Conservation (phyloP, 225 moss, liverwort and hornwort species). For the Pseudisothecium myosuroides region DNA sequence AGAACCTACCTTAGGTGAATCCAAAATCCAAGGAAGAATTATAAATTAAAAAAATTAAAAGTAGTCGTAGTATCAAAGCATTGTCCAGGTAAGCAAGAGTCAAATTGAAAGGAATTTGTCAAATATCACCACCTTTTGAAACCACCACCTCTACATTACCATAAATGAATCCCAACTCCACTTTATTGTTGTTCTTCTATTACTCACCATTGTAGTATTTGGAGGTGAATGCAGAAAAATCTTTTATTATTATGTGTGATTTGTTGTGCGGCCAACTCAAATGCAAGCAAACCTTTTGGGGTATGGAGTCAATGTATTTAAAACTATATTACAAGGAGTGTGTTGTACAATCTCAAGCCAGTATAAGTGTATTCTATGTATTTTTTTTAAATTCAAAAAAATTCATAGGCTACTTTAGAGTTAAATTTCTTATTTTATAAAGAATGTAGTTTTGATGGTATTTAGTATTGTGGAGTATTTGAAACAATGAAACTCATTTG, state of each 20-base stretch:
- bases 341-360: background rate
- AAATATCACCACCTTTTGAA: background rate
- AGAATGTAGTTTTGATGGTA: background rate
- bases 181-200: background rate
- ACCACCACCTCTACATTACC: background rate
- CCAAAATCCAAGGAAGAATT: background rate
- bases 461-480: rapidly evolving
- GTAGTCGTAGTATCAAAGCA: background rate
- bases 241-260: background rate
- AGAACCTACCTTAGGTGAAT: too few species aligned
- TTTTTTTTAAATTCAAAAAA: background rate
- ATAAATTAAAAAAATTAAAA: too few species aligned
- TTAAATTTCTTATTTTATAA: background rate
- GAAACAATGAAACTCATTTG: background rate
- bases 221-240: rapidly evolving
- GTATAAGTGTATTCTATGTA: background rate
- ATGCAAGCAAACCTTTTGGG: background rate
- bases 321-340: rapidly evolving
- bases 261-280: rapidly evolving
- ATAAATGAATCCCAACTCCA: background rate
- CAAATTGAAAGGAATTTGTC: background rate
- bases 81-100: background rate
- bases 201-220: too few species aligned
- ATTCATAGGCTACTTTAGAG: background rate
- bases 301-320: background rate